Base-by-base conservation (phyloP, 2,329 filamentous ascomycete species). In the Penicillium sp. region DNA sequence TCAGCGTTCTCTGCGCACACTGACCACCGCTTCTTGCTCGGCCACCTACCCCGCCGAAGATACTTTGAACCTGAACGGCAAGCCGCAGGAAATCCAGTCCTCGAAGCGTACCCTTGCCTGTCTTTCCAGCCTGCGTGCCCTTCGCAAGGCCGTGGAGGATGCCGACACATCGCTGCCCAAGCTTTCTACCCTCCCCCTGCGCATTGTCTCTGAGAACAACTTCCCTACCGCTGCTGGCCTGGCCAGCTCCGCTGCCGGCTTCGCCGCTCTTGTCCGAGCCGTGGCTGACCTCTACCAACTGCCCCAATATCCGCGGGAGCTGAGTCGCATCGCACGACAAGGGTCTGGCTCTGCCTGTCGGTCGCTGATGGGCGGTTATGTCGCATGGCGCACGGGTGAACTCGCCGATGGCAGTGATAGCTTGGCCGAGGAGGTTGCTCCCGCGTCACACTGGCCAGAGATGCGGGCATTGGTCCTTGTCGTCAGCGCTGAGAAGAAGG, bases 201-300 rank as follows among this genome's bases (percentile, higher is more conserved):
- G 84, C 56, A 84, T 98, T 52, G 89, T 96, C 41, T 93, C 87
- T 41, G 86, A 93, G 73, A 98, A 98, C 78, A 98, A 98, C 78
- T 98, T 98, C 77, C 93, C 93, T 49, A 98, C 93, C 2, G 93
- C 93, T 17, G 93, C 93, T 4, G 93, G 93, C 5, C 81, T 98
- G 18, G 79, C 79, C 27, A 76, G 74, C 52, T 75, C 73, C 15
- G 80, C 79, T n/a, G 79, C 80, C n/a, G 80, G 80, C 16, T 81
- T 83, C 53, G 80, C 80, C 23, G 79, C 80, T 9, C 70, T 83
- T 1, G 78, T 97, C 14, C 80, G 89, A 43, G 90, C 70, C 13
- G 87, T 98, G 56, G 93, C 93, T 23, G 80, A 97, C 65, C 79
- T 98, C 27, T 98, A 97, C 72, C 77, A 86, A 63, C 81, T 98